Base-by-base conservation (phyloP, 164 flowering plant genomes). In the Piper betle region DNA sequence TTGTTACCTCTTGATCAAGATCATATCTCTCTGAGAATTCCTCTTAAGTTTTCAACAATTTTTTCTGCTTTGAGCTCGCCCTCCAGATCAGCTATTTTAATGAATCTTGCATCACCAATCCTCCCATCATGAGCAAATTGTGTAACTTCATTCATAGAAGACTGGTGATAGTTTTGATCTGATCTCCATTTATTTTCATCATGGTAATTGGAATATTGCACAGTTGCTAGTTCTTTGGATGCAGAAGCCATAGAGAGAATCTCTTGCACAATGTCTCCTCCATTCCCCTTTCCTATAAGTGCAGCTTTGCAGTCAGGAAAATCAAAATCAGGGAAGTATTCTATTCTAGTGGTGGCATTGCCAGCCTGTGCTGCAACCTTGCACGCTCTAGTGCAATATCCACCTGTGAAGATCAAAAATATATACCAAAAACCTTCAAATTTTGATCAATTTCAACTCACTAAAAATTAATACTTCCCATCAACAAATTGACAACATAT, bases 331-430 rank as follows among this genome's bases (percentile, higher is more conserved):
- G 88, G 81, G 53, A 75, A 71, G 59, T 83, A 91, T 20, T 82
- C 83, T 38, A 78, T 42, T 85, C 81, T 66, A 91, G 62, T 39
- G 87, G 92, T 39, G 96, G 92, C 69, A 84, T 42, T 8, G 83
- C 53, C 52, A 84, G 72, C 39, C 87, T 60, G 63, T 88, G 84
- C 61, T 91, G 92, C 75, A 91, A 56, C 72, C 89, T 79, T 11
- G 94, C 87, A 69, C 96, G 82, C 62, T 88, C 92, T 55, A 86
- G 58, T 64, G 92, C 96, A 52, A 85, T 68, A 58, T 85, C 90
- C 48, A 84, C 94, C 95, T 88, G 70, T 46, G 56, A 59, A 59
- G 43, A 55, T 53, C 25, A 39, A 19, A 39, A 1, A 25, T 25
- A 25, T 25, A 25, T 0, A 25, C 33, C 33, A 25, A 0, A 25